Base-by-base conservation (phyloP, 2,329 filamentous ascomycete species). In the Colletotrichum sublineola region DNA sequence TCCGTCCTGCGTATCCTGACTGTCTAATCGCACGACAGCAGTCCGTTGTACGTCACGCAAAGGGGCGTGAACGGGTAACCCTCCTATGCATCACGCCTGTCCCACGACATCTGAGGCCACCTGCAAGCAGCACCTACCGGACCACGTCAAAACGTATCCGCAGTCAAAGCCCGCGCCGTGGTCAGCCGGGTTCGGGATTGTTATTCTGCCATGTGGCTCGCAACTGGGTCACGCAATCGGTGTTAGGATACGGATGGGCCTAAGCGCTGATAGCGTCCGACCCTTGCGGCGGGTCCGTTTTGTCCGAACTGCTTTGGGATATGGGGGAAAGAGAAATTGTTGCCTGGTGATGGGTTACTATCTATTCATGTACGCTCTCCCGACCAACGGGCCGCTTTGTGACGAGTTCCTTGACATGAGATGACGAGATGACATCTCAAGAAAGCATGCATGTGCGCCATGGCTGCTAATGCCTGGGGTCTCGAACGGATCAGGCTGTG, bases 1-100 rank as follows among this genome's bases (percentile, higher is more conserved):
- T 42, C 38, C 2, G n/a, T 33, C 44, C 6, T 33, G 50, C 20
- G 24, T 18, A 14, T 48, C 36, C 65, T 63, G 15, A n/a, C 9
- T 24, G 5, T 58, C 46, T 58, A 38, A 52, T 68, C 12, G 7
- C 65, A 72, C 65, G 9, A 38, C 58, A 55, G 55, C 18, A 33
- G 31, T 40, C 48, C 18, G 6, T 29, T 31, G 5, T 40, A n/a
- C 29, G 36, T 63, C 8, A 9, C 9, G 15, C 40, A 11, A 8
- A 14, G 24, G 14, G 9, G 33, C 24, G 60, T 50, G 48, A 42
- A n/a, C n/a, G n/a, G 8, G 12, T 44, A 20, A 72, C 68, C 68
- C 69, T 63, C 69, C 69, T 65, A 68, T 53, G 33, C 62, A 42
- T 24, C 44, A 20, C 33, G 33, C 12, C 33, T 24, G 33, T 56